Percentiles rank a stretch among this genome's conserved stretches.
These are phyloP conservation scores for Erysimum pusillum DNA, from an alignment of 441 rosid species.

Conservation along the genomic window DNA sequence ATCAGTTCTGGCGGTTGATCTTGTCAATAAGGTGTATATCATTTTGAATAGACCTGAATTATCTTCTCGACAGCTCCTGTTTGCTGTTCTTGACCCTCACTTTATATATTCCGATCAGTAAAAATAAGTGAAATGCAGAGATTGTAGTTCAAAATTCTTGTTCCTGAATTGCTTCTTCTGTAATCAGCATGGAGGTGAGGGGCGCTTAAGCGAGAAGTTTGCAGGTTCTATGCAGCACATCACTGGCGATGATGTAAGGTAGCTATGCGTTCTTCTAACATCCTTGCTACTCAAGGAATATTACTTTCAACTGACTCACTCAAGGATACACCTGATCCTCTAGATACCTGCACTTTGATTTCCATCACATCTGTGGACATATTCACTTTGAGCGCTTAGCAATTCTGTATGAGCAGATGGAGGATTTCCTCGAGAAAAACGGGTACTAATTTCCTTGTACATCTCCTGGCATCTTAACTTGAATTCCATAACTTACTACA, in stretches of 20 bases:
- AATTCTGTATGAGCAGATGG: constrained; percentile 83
- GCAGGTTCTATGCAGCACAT: constrained; percentile 68
- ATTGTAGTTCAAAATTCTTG: constrained; percentile 20
- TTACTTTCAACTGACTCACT: constrained; percentile 23
- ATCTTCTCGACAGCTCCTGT: constrained; percentile 16
- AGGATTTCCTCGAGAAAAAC: constrained; percentile 78
- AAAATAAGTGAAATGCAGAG: neutral
- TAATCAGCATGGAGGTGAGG: constrained; percentile 92
- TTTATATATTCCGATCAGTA: neutral
- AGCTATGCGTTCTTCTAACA: constrained; percentile 39
- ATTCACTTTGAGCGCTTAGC: constrained; percentile 94
- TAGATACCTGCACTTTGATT: constrained; percentile 96
- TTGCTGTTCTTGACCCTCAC: constrained; percentile 9
- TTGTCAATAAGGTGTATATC: constrained; percentile 77
- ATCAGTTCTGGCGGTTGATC: constrained; percentile 76
- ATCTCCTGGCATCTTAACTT: constrained; percentile 8
- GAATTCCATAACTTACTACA: neutral
- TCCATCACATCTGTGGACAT: constrained; percentile 88
- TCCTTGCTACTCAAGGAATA: neutral
- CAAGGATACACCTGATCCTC: constrained; percentile 40
- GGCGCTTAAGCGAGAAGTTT: constrained; percentile 76
- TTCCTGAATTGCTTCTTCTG: constrained; percentile 38
- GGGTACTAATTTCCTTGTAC: constrained; percentile 61
- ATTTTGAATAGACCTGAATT: constrained; percentile 21
- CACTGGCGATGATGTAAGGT: constrained; percentile 82